Base-by-base conservation (phyloP, 108 stramenopile species). In the Schizochytrium sp. region DNA sequence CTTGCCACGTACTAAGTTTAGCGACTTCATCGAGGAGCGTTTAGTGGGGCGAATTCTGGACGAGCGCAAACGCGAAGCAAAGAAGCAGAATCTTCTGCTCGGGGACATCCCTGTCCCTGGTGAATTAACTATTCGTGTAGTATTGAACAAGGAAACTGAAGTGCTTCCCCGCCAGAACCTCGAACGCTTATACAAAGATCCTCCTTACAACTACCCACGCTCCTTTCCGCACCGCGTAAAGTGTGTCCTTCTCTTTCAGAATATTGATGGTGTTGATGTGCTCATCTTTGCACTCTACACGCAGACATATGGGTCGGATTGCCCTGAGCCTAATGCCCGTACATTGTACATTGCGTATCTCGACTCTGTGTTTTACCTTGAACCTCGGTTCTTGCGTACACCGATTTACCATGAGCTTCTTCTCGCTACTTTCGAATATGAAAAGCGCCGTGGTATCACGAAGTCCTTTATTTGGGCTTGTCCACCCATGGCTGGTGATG, bases 401-500 rank as follows among this genome's bases (percentile, higher is more conserved):
- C 94, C 96, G 87, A 95, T 97, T 41, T 97, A 97, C 90, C 97
- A 97, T 72, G 5, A 96, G 64, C 92, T 98, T 28, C 92, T 98
- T 41, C 89, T 95, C 55, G 95, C 96, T 72, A 98, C 98, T 89
- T 94, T 99, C 19, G 94, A 97, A 12, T 99, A 99, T 90, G 90
- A 98, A 56, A 96, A 97, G 90, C 96, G 96, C 92, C 96, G 96
- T 56, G 99, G 99, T 3, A 98, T 97, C 89, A 88, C 93, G 53
- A 95, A 96, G 72, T 96, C 97, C 3, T 97, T 98, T 91, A 97
- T 99, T 88, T 99, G 99, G 99, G 97, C 98, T 61, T 99, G 99
- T 89, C 98, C 98, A 28, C 98, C 97, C 7, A 90, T 95, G 15
- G 96, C 96, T 76, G 98, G 97, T 7, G 98, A 89, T 13, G 87